A percentile compares a stretch with the other conserved stretches of the same genome.
These are phyloP conservation scores for Tetradesmus obliquus DNA, from an alignment of 139 green algal species.

Conservation along the genomic window DNA sequence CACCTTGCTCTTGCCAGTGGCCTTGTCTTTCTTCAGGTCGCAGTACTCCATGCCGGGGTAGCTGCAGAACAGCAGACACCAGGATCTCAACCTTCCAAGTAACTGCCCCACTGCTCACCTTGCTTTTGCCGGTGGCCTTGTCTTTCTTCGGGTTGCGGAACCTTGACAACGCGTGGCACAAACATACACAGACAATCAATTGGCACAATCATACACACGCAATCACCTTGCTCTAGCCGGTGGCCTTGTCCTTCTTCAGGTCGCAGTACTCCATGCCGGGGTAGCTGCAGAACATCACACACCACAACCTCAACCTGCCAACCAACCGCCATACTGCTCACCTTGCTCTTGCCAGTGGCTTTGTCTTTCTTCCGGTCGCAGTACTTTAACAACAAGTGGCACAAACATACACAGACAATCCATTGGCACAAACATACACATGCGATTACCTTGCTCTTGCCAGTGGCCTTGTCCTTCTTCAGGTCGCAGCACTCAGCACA, in stretches of 20 bases:
- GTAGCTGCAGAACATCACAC: constrained; percentile 64
- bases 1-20: not conserved
- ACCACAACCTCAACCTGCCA: too few relatives aligned
- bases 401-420: not conserved
- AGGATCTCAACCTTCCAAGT: too few relatives aligned
- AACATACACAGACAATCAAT: not conserved
- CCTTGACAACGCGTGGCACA: not conserved
- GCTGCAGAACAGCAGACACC: too few relatives aligned
- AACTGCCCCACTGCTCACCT: too few relatives aligned
- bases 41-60: too few relatives aligned
- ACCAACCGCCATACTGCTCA: not conserved
- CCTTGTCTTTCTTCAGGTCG: too few relatives aligned
- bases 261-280: constrained; percentile 93
- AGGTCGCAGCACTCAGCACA: constrained; percentile 88
- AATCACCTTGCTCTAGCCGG: constrained; percentile 73
- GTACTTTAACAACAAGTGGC: too few relatives aligned
- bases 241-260: constrained; percentile 85
- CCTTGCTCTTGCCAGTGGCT: not conserved
- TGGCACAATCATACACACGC: not conserved
- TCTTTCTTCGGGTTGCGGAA: too few relatives aligned
- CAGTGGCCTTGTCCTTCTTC: constrained; percentile 83
- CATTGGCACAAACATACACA: not conserved
- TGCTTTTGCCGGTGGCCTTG: too few relatives aligned
- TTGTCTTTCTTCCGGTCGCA: too few relatives aligned
- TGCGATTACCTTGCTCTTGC: constrained; percentile 69